phyloP scores from a whole-genome alignment of 108 stramenopile species.

The Schizochytrium sp. region DNA sequence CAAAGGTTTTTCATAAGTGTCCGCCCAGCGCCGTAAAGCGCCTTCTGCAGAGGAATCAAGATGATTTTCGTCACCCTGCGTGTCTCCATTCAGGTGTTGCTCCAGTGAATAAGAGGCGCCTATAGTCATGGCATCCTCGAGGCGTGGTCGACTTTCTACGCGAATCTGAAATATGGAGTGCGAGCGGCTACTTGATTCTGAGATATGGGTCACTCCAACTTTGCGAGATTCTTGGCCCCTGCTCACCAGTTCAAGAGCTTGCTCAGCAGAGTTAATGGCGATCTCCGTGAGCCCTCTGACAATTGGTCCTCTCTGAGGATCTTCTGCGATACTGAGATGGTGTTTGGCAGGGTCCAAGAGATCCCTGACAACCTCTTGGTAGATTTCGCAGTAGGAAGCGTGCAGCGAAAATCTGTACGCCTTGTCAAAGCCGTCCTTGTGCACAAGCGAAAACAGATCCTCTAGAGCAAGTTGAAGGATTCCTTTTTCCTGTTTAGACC shows the following conservation, averaged over 20 bases:
- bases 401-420: conserved; percentile 53
- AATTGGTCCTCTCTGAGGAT: neutral
- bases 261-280: neutral
- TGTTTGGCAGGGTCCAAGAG: conserved; percentile 62
- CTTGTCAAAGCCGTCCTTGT: neutral
- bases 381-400: conserved; percentile 69
- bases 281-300: conserved; percentile 12
- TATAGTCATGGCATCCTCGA: neutral
- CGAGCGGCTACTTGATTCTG: neutral
- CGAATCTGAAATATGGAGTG: conserved; percentile 28
- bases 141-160: conserved; percentile 36
- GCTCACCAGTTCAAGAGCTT: neutral
- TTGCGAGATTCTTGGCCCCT: neutral
- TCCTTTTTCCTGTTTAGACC: conserved; percentile 15
- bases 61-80: neutral
- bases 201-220: neutral
- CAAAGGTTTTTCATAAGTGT: neutral
- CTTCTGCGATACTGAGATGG: conserved; percentile 49
- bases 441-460: conserved; percentile 28
- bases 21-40: neutral
- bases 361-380: conserved; percentile 68
- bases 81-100: neutral
- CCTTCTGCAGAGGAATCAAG: neutral
- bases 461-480: conserved; percentile 37
- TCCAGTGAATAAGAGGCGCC: too few relatives aligned